Evolutionary conservation across 2,329 filamentous ascomycete genomes (phyloP).

Genomic region (Aureobasidium melanogenum): DNA sequence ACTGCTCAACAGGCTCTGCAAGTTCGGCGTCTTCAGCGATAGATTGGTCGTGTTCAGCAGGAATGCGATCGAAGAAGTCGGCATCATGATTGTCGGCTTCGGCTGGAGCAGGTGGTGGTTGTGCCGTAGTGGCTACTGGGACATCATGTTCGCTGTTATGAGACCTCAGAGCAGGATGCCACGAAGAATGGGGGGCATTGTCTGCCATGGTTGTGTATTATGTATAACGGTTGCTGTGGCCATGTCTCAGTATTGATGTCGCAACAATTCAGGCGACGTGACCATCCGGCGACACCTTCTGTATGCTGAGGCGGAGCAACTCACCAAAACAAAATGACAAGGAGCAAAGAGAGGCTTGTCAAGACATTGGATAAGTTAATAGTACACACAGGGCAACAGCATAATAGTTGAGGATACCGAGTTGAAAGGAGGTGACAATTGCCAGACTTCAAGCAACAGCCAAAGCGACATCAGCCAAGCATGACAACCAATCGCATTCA

Average conservation of each 20-base stretch:
- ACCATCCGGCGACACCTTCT: background rate
- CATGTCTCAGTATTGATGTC: background rate
- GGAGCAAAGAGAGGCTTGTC: background rate
- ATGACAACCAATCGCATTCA: background rate
- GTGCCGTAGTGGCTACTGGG: background rate
- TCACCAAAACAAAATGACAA: background rate
- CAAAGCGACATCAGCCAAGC: slow-evolving; percentile 1
- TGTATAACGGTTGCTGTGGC: slow-evolving; percentile 1
- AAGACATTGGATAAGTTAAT: background rate
- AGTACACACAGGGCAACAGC: background rate
- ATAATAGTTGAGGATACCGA: background rate
- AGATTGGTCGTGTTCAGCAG: background rate
- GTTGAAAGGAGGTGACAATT: background rate
- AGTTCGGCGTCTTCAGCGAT: background rate
- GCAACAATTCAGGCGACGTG: background rate
- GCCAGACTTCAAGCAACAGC: background rate
- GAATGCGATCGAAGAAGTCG: slow-evolving; percentile 3
- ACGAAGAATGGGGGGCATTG: background rate
- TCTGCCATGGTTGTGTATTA: slow-evolving; percentile 1
- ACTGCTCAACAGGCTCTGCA: background rate
- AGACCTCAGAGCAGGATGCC: slow-evolving; percentile 8
- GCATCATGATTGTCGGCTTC: background rate
- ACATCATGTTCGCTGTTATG: background rate
- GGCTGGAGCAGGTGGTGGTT: background rate
- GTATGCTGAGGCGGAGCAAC: background rate